These are phyloP conservation scores for Curvularia eragrostidis DNA, from an alignment of 2,329 filamentous ascomycete species.

Conservation along the genomic window DNA sequence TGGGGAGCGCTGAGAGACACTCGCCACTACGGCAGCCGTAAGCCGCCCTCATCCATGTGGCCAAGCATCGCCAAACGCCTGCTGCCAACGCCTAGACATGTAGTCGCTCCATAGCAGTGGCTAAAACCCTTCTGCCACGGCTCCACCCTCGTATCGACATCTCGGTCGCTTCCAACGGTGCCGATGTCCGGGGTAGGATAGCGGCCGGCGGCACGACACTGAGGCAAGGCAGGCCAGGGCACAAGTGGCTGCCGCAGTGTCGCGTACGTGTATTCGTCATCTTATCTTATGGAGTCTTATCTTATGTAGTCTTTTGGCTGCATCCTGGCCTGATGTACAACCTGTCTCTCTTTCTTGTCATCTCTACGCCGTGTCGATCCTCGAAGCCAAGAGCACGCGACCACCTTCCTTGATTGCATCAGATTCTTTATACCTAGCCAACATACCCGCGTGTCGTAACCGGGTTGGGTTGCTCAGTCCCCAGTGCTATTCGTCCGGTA, in stretches of 20 bases:
- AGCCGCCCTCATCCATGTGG: neutral
- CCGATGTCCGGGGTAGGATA: slow-evolving; percentile 3
- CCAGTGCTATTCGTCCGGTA: neutral
- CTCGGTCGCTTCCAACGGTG: neutral
- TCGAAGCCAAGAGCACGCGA: slow-evolving; percentile 14
- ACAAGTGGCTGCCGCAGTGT: neutral
- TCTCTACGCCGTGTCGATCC: slow-evolving; percentile 2
- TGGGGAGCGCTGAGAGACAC: neutral
- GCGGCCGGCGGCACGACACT: neutral
- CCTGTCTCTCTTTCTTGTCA: neutral
- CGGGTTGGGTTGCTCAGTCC: neutral
- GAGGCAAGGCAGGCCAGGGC: slow-evolving; percentile 2
- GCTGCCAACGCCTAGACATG: slow-evolving; percentile 23
- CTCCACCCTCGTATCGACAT: slow-evolving; percentile 1
- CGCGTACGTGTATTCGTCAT: slow-evolving; percentile 12
- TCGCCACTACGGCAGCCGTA: neutral
- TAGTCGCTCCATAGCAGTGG: slow-evolving; percentile 28
- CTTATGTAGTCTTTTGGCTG: slow-evolving; percentile 1
- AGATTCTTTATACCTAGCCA: neutral
- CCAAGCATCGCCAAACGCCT: neutral
- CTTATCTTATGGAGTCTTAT: neutral
- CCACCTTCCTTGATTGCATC: slow-evolving; percentile 8
- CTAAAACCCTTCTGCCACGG: slow-evolving; percentile 2
- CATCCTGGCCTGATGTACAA: neutral
- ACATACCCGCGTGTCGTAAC: neutral